These are phyloP conservation scores for Sarocladiaceae sp. DNA, from an alignment of 2,329 filamentous ascomycete genomes.

Conservation along the genomic window DNA sequence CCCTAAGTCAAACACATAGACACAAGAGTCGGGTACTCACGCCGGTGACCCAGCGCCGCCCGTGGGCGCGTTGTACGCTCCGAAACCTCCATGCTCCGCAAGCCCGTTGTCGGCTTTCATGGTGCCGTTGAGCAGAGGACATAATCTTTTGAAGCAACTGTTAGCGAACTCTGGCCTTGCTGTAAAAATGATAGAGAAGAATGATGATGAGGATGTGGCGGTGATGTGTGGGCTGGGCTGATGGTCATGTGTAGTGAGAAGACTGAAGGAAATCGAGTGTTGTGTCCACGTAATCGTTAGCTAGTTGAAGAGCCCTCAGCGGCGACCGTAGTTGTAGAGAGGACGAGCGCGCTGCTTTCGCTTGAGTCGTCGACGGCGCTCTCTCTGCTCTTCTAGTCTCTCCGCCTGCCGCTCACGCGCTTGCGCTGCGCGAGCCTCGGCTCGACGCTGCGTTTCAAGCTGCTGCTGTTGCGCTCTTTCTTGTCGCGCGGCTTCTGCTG, in stretches of 20 bases:
- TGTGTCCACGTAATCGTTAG: too few relatives aligned
- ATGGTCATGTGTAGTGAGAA: background rate
- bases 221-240: background rate
- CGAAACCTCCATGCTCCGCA: constrained; percentile 54
- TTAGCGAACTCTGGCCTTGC: constrained; percentile 12
- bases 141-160: constrained; percentile 50
- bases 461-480: background rate
- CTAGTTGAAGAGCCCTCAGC: background rate
- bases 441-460: too few relatives aligned
- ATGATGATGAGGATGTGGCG: background rate
- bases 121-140: constrained; percentile 78
- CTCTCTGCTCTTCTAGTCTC: background rate
- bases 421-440: too few relatives aligned
- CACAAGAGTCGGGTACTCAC: background rate
- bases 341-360: too few relatives aligned
- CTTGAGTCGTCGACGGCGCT: background rate
- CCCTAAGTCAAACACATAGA: background rate
- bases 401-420: constrained; percentile 5
- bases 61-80: constrained; percentile 39
- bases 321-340: background rate
- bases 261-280: too few relatives aligned
- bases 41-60: constrained; percentile 5
- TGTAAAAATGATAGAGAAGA: too few relatives aligned
- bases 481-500: too few relatives aligned
- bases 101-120: constrained; percentile 55